These are phyloP conservation scores for Thelonectria blattea DNA, from an alignment of 2,329 filamentous ascomycete species.

Conservation along the genomic window DNA sequence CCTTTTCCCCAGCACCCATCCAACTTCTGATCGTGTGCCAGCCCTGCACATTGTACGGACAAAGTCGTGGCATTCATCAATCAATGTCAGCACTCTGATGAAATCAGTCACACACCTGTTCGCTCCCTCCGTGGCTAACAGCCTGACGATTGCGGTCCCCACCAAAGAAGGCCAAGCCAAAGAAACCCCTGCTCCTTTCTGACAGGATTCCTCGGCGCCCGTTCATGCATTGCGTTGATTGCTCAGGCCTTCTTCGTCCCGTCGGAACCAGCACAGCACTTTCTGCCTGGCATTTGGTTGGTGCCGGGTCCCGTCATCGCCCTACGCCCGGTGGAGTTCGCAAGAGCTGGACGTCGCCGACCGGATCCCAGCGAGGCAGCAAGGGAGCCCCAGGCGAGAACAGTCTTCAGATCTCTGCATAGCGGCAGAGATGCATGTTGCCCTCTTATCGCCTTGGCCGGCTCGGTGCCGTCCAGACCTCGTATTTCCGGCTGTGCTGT, in stretches of 20 bases:
- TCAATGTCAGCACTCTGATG: neutral
- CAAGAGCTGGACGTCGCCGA: neutral
- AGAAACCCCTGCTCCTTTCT: conserved; percentile 1
- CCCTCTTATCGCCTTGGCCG: neutral
- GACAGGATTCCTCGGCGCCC: conserved; percentile 6
- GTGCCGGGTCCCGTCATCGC: conserved; percentile 2
- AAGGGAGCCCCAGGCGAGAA: conserved; percentile 11
- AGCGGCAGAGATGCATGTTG: neutral
- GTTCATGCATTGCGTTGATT: conserved; percentile 16
- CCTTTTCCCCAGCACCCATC: too few relatives aligned
- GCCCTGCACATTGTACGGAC: too few relatives aligned
- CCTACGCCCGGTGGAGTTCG: conserved; percentile 7
- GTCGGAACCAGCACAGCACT: neutral
- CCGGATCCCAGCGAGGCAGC: conserved; percentile 1
- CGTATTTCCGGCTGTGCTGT: conserved; percentile 16
- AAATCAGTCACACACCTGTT: neutral
- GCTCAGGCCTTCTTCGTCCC: neutral
- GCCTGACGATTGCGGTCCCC: neutral
- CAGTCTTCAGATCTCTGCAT: conserved; percentile 6
- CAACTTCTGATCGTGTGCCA: too few relatives aligned
- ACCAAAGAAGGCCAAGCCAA: conserved; percentile 5
- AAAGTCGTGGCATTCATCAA: neutral
- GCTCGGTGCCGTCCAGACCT: conserved; percentile 1
- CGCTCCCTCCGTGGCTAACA: neutral
- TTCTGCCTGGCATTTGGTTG: conserved; percentile 10